These are phyloP conservation scores for Casuarina equisetifolia DNA, from an alignment of 306 rosid species.

Conservation along the genomic window DNA sequence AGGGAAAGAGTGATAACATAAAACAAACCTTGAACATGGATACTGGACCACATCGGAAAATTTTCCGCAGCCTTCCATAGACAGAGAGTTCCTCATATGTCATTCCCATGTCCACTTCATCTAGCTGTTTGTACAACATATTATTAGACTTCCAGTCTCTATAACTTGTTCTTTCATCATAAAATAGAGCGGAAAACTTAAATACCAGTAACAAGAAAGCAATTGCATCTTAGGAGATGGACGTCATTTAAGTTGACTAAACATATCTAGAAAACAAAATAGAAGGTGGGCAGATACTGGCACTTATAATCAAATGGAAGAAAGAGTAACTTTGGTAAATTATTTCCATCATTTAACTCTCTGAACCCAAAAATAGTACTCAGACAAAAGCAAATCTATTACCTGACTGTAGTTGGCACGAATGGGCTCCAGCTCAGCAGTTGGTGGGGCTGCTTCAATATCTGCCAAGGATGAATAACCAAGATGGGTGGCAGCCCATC, in stretches of 20 bases:
- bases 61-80: constrained; percentile 86
- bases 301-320: background rate
- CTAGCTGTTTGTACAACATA: constrained; percentile 52
- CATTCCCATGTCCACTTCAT: constrained; percentile 99
- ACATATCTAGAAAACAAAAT: background rate
- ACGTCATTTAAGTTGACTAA: background rate
- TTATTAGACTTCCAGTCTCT: constrained; percentile 4
- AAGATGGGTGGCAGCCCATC: constrained; percentile 90
- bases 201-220: constrained; percentile 1
- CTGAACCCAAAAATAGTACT: background rate
- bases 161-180: constrained; percentile 14
- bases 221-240: background rate
- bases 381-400: constrained; percentile 15
- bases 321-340: background rate
- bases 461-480: constrained; percentile 78
- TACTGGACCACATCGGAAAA: constrained; percentile 86
- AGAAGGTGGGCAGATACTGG: background rate
- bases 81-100: constrained; percentile 91
- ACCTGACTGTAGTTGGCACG: constrained; percentile 93
- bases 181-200: background rate
- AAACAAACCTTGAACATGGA: constrained; percentile 86
- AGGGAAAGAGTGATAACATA: constrained; percentile 18
- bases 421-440: constrained; percentile 97
- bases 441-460: constrained; percentile 95
- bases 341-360: background rate